These are phyloP conservation scores for Pseudozyma sp. DNA, from an alignment of 1,284 basidiomycete species.

Conservation along the genomic window DNA sequence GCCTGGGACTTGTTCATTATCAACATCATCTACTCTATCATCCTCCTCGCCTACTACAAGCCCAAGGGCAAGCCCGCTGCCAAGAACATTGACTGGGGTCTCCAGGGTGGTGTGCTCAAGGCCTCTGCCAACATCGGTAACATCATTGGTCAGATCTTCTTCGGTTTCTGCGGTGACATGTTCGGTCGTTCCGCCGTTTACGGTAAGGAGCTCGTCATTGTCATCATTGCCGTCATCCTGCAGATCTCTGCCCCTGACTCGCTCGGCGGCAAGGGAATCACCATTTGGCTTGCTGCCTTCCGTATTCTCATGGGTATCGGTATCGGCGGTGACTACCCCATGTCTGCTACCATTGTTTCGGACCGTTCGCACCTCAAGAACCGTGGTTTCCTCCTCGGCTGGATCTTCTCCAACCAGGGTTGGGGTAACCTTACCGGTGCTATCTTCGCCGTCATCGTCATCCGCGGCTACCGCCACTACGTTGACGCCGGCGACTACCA, in stretches of 20 bases:
- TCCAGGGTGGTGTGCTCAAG: constrained; percentile 66
- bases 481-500: constrained; percentile 52
- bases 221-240: constrained; percentile 63
- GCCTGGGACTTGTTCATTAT: constrained; percentile 66
- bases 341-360: constrained; percentile 72
- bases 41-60: constrained; percentile 58
- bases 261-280: constrained; percentile 60
- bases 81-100: constrained; percentile 65
- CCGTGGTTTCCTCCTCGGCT: constrained; percentile 58
- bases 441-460: constrained; percentile 78
- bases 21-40: constrained; percentile 66
- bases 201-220: constrained; percentile 65
- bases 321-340: constrained; percentile 86
- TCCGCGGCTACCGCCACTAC: constrained; percentile 76
- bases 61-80: constrained; percentile 22
- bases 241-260: constrained; percentile 65
- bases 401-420: constrained; percentile 71
- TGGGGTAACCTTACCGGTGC: constrained; percentile 71
- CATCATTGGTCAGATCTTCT: constrained; percentile 63
- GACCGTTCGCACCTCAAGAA: constrained; percentile 61
- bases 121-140: constrained; percentile 66
- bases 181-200: constrained; percentile 66
- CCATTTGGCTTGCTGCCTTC: constrained; percentile 62
- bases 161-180: constrained; percentile 65
- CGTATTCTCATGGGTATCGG: constrained; percentile 66